phyloP scores from a whole-genome alignment of 441 rosid species.

The Dalechampia spathulata region DNA sequence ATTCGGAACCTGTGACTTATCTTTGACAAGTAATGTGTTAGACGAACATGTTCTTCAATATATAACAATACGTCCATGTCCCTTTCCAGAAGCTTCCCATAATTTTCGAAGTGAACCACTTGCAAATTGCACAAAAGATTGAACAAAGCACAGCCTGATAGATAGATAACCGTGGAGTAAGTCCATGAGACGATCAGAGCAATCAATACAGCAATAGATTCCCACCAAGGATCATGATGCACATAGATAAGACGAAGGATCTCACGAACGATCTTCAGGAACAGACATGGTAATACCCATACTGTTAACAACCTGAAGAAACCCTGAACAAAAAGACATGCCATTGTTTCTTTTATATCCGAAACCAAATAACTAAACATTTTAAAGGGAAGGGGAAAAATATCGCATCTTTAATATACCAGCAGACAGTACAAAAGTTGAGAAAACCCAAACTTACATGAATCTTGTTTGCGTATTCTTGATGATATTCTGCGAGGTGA shows the following conservation, averaged over 20 bases:
- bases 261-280: slow-evolving; percentile 37
- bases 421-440: background rate
- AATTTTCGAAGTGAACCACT: slow-evolving; percentile 42
- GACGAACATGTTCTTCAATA: slow-evolving; percentile 37
- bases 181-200: slow-evolving; percentile 37
- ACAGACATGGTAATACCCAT: slow-evolving; percentile 35
- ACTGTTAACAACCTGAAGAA: slow-evolving; percentile 27
- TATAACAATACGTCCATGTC: slow-evolving; percentile 31
- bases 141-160: slow-evolving; percentile 37
- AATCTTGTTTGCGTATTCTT: slow-evolving; percentile 28
- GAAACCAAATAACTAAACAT: background rate
- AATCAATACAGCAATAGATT: slow-evolving; percentile 18
- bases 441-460: slow-evolving; percentile 18
- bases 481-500: slow-evolving; percentile 20
- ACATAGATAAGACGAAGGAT: slow-evolving; percentile 17
- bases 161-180: slow-evolving; percentile 25
- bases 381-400: background rate
- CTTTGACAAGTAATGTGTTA: slow-evolving; percentile 36
- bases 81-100: slow-evolving; percentile 37
- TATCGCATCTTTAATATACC: background rate
- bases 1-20: slow-evolving; percentile 51
- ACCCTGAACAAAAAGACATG: slow-evolving; percentile 23
- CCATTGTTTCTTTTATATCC: background rate
- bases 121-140: slow-evolving; percentile 41
- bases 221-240: slow-evolving; percentile 29